phyloP scores from a whole-genome alignment of 306 rosid genomes.

The Cucumis hystrix region DNA sequence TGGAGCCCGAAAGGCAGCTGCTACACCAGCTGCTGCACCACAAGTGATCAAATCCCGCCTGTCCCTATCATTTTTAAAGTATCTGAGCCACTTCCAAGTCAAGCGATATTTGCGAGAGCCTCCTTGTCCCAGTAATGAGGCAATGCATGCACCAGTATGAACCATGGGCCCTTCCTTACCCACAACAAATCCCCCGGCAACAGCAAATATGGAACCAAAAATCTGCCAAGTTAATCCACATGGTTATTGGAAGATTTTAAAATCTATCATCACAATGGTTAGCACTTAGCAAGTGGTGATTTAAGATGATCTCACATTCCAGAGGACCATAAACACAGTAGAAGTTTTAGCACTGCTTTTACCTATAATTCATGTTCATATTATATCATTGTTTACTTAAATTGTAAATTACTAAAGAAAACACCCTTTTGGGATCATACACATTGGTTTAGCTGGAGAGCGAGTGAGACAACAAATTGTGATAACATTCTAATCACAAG shows the following conservation, averaged over 20 bases:
- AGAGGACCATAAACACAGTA: background rate
- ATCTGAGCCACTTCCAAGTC: constrained; percentile 67
- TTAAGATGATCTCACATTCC: background rate
- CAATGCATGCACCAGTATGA: constrained; percentile 79
- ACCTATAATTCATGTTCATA: background rate
- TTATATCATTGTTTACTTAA: background rate
- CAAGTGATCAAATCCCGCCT: constrained; percentile 70
- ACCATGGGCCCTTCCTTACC: constrained; percentile 94
- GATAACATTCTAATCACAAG: background rate
- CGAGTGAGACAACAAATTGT: background rate
- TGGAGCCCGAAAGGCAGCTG: constrained; percentile 82
- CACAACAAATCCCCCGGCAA: constrained; percentile 68
- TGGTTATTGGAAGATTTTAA: background rate
- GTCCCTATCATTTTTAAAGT: constrained; percentile 67
- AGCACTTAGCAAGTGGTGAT: background rate
- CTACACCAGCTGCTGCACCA: constrained; percentile 89
- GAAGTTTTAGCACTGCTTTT: background rate
- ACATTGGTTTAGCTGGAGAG: background rate
- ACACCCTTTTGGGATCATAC: background rate
- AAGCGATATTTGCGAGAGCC: constrained; percentile 54
- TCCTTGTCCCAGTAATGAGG: constrained; percentile 64
- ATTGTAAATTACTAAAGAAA: background rate
- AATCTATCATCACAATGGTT: background rate
- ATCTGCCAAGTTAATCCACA: constrained; percentile 28
- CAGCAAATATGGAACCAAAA: constrained; percentile 68